Evolutionary conservation across 768 basidiomycete species (phyloP), one percentile per base, ranked within the genome.

Genomic region (Terana coerulea): DNA sequence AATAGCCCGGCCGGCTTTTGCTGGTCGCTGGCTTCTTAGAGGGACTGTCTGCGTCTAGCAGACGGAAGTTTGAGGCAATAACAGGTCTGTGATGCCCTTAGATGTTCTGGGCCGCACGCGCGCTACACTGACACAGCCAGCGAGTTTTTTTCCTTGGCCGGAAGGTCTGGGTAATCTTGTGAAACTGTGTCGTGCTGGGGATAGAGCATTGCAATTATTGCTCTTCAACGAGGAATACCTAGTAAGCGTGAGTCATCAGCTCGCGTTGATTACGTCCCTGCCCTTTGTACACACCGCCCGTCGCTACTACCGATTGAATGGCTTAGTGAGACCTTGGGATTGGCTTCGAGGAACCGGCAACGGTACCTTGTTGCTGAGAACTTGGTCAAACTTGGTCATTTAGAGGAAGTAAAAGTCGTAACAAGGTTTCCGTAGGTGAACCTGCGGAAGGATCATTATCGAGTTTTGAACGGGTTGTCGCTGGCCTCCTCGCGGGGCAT

Each of bases 151-250:
- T 72, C 82, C 84, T 85, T 80, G 80, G 70, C 84, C 77, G 81
- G 77, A 83, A 85, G 81, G 83, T 75, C 75, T 74, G 79, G 81
- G 81, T 81, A 83, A 83, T 81, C 81, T 81, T 82, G 80, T 83
- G 79, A 83, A 83, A 82, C 80, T 78, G 76, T 76, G 80, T 83
- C 79, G 78, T 84, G 81, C 79, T 83, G 83, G 84, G 84, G 83
- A 86, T 86, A 84, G 85, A 86, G 83, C 82, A 85, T 85, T 87
- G 84, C 81, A 86, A 86, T 85, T 88, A 86, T 87, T 81, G 84
- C 83, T 86, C 86, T 86, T 88, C 83, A 88, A 86, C 82, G 80
- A 86, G 84, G 85, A 86, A 86, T 87, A 78, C 83, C 83, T 85
- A 85, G 85, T 86, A 87, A 84, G 78, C 80, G 80, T 77, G 79